Evolutionary conservation across 176 grass and related monocot species (phyloP), one percentile per base, ranked within the genome.

Genomic region (Triticum turgidum): DNA sequence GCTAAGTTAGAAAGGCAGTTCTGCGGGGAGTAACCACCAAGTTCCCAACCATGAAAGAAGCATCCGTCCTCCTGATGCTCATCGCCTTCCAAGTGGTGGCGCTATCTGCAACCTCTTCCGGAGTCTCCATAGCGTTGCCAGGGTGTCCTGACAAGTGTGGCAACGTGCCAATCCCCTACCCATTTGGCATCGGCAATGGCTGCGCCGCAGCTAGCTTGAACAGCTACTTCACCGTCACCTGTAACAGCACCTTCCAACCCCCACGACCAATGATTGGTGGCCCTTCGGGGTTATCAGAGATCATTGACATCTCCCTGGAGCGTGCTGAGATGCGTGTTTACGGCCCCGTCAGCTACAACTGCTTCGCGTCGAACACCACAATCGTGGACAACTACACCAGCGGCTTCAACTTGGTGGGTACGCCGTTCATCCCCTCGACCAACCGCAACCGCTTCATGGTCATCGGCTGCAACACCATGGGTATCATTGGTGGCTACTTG

Each of bases 121-220:
- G 35, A 10, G 4, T 11, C 24, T 2, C 34, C 12, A 3, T 80
- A 5, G 69, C 76, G 9, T 22, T 71, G 52, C 84, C 84, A 5
- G 85, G 85, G 2, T 86, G 84, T 25, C 76, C 76, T 15, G 76
- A 80, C 37, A 86, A 72, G 65, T 86, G 84, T 1, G 84, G 84
- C 7, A 4, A 86, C 1, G 11, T 86, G 37, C 33, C 66, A 49
- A 86, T 86, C 25, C 84, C 84, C 4, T 86, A 86, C 47, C 76
- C 65, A 8, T 80, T 86, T 3, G 84, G 84, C 84, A 62, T 86
- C 17, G 65, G 84, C 7, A 17, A 54, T 5, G 15, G 27, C 11
- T 86, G 76, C 14, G 64, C 76, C 7, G 65, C 75, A 2, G 18
- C 62, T 9, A 85, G 32, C 21, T 1, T 85, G n/a, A 78, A 13